Conservation (phyloP, 2,329 filamentous ascomycete genomes). For the Cordyceps javanica region DNA sequence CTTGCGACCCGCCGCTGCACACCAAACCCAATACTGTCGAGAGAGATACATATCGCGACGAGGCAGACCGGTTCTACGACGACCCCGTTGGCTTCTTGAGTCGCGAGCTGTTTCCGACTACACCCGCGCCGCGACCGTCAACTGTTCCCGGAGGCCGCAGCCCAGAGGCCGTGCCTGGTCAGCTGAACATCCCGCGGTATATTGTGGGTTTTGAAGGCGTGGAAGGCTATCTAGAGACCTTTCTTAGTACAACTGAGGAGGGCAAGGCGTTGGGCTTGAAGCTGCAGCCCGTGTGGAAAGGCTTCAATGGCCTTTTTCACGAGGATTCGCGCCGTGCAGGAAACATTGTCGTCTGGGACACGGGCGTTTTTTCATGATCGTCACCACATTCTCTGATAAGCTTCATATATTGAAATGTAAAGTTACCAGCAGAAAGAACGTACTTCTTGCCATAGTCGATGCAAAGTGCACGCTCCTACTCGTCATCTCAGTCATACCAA, state of each 20-base stretch:
- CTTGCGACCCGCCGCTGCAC: conserved; percentile 82
- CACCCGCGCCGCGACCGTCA: not conserved
- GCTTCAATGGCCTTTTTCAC: conserved; percentile 56
- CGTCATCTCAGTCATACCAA: too few species aligned
- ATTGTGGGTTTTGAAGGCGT: conserved; percentile 57
- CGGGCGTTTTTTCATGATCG: conserved; percentile 26
- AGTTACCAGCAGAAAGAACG: not conserved
- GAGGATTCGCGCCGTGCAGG: conserved; percentile 55
- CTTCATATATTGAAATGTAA: not conserved
- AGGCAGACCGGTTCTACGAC: conserved; percentile 87
- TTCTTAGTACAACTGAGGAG: conserved; percentile 33
- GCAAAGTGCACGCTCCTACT: too few species aligned
- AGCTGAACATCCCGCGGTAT: conserved; percentile 42
- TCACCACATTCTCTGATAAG: not conserved
- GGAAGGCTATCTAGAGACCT: conserved; percentile 39
- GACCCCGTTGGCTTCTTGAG: conserved; percentile 50
- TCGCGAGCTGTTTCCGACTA: conserved; percentile 40
- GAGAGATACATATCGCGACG: conserved; percentile 69
- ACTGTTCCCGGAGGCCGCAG: not conserved
- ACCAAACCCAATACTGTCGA: conserved; percentile 52
- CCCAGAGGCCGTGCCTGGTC: conserved; percentile 9
- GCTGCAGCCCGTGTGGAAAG: conserved; percentile 46
- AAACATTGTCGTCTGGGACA: conserved; percentile 55
- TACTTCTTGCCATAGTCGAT: too few species aligned
- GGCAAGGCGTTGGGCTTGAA: conserved; percentile 36